Evolutionary conservation across 805 yeast species (phyloP).

Genomic region (Isabelozyma rhagii): DNA sequence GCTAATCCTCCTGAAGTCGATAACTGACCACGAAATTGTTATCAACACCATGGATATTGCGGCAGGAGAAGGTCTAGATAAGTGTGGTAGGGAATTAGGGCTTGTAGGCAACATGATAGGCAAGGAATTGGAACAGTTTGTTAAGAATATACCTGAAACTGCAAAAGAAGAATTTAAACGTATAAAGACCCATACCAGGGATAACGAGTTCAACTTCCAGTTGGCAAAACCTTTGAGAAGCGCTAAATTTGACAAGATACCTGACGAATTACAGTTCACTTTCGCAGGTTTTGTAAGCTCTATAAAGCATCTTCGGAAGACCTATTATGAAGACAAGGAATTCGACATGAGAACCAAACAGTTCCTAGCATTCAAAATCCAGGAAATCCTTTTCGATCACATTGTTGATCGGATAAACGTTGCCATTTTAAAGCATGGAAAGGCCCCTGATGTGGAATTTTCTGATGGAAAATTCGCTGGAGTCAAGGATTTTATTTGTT

Average conservation of each 20-base stretch:
- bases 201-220: conserved; percentile 22
- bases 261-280: conserved; percentile 48
- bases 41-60: conserved; percentile 84
- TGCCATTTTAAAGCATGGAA: conserved; percentile 39
- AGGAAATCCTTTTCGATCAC: conserved; percentile 69
- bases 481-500: conserved; percentile 62
- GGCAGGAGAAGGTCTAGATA: conserved; percentile 89
- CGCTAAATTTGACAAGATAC: conserved; percentile 24
- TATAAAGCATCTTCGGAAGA: conserved; percentile 19
- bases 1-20: conserved; percentile 63
- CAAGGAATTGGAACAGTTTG: conserved; percentile 66
- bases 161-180: conserved; percentile 19
- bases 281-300: conserved; percentile 74
- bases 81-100: conserved; percentile 85
- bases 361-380: conserved; percentile 56
- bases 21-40: conserved; percentile 67
- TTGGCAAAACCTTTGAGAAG: conserved; percentile 31
- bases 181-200: conserved; percentile 16
- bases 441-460: conserved; percentile 6
- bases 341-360: conserved; percentile 29
- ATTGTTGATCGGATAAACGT: conserved; percentile 60
- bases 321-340: conserved; percentile 38
- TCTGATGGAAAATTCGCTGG: conserved; percentile 40
- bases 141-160: conserved; percentile 28
- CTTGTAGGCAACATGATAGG: conserved; percentile 83